These are phyloP conservation scores for Ophiosphaerella herpotricha DNA, from an alignment of 2,329 filamentous ascomycete genomes.

Conservation along the genomic window DNA sequence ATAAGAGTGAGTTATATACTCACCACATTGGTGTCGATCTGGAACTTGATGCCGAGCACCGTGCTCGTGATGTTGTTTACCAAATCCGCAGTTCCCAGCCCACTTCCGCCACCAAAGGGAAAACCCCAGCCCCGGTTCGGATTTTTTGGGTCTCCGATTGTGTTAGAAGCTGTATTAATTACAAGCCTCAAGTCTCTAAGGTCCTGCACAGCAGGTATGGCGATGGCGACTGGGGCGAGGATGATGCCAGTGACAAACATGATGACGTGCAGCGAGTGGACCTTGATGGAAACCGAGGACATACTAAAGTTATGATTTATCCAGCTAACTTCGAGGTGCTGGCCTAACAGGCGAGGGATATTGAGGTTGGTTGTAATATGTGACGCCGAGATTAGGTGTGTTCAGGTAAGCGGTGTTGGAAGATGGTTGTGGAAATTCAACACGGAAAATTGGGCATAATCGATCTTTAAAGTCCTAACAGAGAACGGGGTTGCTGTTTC, in stretches of 20 bases:
- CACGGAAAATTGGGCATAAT: too few species aligned
- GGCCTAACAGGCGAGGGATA: slow-evolving; percentile 5
- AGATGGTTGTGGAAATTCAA: not conserved
- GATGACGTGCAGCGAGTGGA: slow-evolving; percentile 7
- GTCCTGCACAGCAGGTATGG: slow-evolving; percentile 35
- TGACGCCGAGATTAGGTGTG: slow-evolving; percentile 23
- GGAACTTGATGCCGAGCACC: slow-evolving; percentile 35
- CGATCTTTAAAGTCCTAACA: too few species aligned
- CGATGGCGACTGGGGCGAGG: slow-evolving; percentile 26
- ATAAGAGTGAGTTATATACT: not conserved
- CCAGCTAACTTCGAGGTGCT: slow-evolving; percentile 3
- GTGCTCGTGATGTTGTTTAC: slow-evolving; percentile 40
- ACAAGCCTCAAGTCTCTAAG: slow-evolving; percentile 31
- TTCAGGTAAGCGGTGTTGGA: slow-evolving; percentile 15
- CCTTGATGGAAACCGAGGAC: slow-evolving; percentile 2
- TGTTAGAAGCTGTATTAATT: slow-evolving; percentile 34
- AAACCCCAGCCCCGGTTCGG: slow-evolving; percentile 35
- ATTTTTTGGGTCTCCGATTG: slow-evolving; percentile 34
- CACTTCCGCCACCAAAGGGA: slow-evolving; percentile 13
- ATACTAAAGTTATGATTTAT: slow-evolving; percentile 12
- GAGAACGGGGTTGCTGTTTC: too few species aligned
- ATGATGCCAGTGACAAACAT: slow-evolving; percentile 38
- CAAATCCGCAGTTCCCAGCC: slow-evolving; percentile 38
- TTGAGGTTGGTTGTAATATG: slow-evolving; percentile 6
- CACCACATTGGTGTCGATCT: slow-evolving; percentile 39